Base-by-base conservation (phyloP, 1,284 basidiomycete genomes). In the Exsudoporus floridanus region DNA sequence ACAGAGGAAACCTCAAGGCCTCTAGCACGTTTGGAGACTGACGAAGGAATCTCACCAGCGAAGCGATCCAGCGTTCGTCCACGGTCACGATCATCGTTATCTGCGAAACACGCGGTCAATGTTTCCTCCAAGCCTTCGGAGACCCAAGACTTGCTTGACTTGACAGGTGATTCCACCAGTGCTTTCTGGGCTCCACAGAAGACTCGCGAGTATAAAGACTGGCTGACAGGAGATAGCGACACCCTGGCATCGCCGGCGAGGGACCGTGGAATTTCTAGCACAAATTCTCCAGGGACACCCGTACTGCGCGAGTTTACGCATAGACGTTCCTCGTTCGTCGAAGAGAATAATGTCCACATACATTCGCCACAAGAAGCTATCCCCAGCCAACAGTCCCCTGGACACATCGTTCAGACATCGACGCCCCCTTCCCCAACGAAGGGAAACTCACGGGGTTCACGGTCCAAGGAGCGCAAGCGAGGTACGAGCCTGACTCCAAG, bases 201-300 rank as follows among this genome's bases (percentile, higher is more conserved):
- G 41, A 49, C 48, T 46, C 65, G 59, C 35, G 64, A 66, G 43
- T 71, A 72, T 10, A 77, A 73, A 57, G 88, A 91, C 62, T 89
- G 88, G 88, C 70, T 91, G 18, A 88, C 88, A 16, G 88, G 88
- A 5, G 77, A 78, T 41, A 79, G 82, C 50, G 75, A 80, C 54
- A 38, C 56, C 55, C 42, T 53, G 39, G 37, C 54, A 53, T 55
- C 59, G 21, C 54, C 63, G 25, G 49, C 56, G 9, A 64, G 69
- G 52, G 63, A 64, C 7, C 54, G 39, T 47, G 53, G 36, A 33
- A 23, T 48, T 25, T 38, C 55, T 28, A 54, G 62, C 18, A 38
- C 39, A 28, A 51, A 68, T 18, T 39, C 31, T 38, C 51, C 64
- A 38, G 62, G 65, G 39, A 61, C 73, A 45, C 79, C 83, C 4